Conservation (phyloP, 192 early-diverging fungal genomes). For the Linnemannia exigua region DNA sequence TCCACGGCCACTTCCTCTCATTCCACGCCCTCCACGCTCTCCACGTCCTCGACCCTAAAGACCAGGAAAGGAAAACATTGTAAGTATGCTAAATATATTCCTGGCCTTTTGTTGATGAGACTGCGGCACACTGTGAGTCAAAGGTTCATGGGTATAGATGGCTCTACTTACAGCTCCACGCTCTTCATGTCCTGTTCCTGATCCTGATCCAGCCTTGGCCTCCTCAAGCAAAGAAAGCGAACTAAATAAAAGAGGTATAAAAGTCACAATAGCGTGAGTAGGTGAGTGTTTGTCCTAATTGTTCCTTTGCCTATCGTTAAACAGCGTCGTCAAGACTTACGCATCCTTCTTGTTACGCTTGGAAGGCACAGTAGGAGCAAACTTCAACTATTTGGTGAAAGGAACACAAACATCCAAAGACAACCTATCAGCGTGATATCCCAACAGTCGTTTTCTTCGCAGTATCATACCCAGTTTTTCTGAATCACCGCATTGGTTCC, state of each 20-base stretch:
- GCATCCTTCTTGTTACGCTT: conserved; percentile 71
- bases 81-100: neutral
- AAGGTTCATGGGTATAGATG: neutral
- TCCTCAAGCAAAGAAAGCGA: conserved; percentile 53
- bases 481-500: no score
- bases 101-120: no score
- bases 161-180: conserved; percentile 19
- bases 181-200: conserved; percentile 22
- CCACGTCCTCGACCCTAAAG: conserved; percentile 29
- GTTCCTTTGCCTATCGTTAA: neutral
- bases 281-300: neutral
- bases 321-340: conserved; percentile 31
- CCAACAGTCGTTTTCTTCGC: no score
- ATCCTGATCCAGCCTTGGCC: conserved; percentile 44
- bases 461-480: no score
- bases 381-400: conserved; percentile 64
- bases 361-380: conserved; percentile 68
- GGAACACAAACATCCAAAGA: neutral
- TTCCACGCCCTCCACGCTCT: conserved; percentile 41
- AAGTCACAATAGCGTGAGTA: neutral
- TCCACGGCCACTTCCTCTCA: conserved; percentile 63
- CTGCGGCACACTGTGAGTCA: neutral
- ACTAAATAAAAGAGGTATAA: conserved; percentile 7
- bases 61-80: neutral
- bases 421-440: no score